phyloP scores from a whole-genome alignment of 169 alveolate species.

The Cryptosporidium baileyi region DNA sequence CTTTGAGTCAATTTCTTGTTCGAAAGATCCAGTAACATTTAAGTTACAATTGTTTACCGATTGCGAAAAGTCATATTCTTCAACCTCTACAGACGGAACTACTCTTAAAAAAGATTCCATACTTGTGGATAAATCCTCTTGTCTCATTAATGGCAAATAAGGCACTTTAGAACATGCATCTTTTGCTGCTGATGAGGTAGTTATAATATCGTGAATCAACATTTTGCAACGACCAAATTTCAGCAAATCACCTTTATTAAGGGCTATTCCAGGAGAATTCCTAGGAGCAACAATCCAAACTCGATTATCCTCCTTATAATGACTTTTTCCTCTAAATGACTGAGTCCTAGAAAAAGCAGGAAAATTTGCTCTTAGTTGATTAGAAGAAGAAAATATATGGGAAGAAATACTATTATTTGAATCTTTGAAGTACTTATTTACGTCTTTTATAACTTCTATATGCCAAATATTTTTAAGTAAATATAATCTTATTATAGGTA shows the following conservation, averaged over 20 bases:
- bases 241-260: conserved; percentile 17
- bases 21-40: background rate
- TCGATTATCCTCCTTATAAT: conserved; percentile 30
- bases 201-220: conserved; percentile 35
- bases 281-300: conserved; percentile 60
- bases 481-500: conserved; percentile 19
- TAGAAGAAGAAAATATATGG: background rate
- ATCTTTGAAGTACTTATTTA: background rate
- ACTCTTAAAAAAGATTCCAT: conserved; percentile 13
- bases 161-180: conserved; percentile 30
- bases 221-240: conserved; percentile 65
- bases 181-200: conserved; percentile 31
- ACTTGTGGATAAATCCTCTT: background rate
- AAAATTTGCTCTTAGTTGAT: background rate
- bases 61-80: background rate
- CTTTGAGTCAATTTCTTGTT: too few species aligned
- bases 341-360: background rate
- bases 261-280: conserved; percentile 40
- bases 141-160: conserved; percentile 15
- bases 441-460: conserved; percentile 24
- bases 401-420: background rate
- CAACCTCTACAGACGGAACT: conserved; percentile 3
- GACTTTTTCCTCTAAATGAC: background rate
- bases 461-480: conserved; percentile 13
- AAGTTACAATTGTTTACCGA: background rate